These are phyloP conservation scores for Penicillium cinerascens DNA, from an alignment of 495 filamentous ascomycete species.

Conservation along the genomic window DNA sequence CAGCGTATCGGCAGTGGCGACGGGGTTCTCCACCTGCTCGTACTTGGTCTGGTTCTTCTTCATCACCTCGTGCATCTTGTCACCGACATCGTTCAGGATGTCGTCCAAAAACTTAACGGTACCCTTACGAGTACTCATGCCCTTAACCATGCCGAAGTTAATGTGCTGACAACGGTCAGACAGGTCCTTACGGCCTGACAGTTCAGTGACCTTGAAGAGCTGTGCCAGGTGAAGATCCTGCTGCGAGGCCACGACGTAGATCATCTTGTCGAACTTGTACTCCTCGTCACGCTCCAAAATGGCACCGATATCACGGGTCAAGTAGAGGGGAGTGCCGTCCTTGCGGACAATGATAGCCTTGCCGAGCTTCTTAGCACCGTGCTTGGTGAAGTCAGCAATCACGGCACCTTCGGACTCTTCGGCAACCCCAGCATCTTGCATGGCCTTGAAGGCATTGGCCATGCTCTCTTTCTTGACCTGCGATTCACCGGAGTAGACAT, in stretches of 20 bases:
- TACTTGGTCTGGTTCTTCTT: conserved; percentile 62
- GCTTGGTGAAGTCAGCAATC: conserved; percentile 82
- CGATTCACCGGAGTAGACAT: conserved; percentile 93
- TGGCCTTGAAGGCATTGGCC: conserved; percentile 55
- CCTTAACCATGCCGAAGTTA: conserved; percentile 70
- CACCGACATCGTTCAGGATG: conserved; percentile 59
- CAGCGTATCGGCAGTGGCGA: conserved; percentile 50
- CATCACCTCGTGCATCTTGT: conserved; percentile 74
- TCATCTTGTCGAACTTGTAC: conserved; percentile 71
- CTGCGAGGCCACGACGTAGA: conserved; percentile 69
- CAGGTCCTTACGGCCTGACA: conserved; percentile 63
- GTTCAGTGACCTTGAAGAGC: conserved; percentile 66
- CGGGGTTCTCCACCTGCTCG: conserved; percentile 59
- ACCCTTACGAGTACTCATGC: conserved; percentile 67
- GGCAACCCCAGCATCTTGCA: conserved; percentile 69
- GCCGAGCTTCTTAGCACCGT: conserved; percentile 63
- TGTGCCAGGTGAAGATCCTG: conserved; percentile 71
- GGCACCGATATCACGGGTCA: conserved; percentile 70
- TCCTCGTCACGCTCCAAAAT: conserved; percentile 59
- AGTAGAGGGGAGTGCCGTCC: conserved; percentile 66
- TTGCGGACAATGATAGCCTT: conserved; percentile 65
- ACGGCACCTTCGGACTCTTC: conserved; percentile 84
- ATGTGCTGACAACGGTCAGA: conserved; percentile 63
- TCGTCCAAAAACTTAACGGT: conserved; percentile 70
- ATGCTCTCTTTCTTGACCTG: conserved; percentile 82